These are phyloP conservation scores for Colletotrichum acutatum DNA, from an alignment of 2,329 filamentous ascomycete species.

Conservation along the genomic window DNA sequence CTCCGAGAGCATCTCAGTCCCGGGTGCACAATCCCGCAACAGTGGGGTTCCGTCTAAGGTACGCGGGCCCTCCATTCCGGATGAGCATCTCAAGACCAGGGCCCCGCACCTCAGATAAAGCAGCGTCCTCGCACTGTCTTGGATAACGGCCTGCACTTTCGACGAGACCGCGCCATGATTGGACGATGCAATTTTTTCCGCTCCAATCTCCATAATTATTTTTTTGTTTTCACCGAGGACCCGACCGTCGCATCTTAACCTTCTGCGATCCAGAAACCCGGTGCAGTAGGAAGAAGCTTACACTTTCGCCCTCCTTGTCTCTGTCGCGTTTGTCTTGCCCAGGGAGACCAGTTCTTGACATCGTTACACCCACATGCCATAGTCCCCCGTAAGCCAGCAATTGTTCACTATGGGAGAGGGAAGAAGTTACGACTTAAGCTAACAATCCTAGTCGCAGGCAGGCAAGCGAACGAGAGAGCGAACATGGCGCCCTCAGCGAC, in stretches of 20 bases:
- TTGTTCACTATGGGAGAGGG: background rate
- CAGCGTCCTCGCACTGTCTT: background rate
- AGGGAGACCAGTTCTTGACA: background rate
- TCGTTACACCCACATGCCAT: constrained; percentile 1
- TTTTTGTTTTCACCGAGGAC: constrained; percentile 32
- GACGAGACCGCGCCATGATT: background rate
- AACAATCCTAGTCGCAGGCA: background rate
- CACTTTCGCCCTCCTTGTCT: constrained; percentile 1
- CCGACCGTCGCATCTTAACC: constrained; percentile 3
- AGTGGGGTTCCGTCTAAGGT: background rate
- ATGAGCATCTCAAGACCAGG: background rate
- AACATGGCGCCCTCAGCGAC: constrained; percentile 69
- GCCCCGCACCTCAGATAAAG: constrained; percentile 8
- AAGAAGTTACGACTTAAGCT: background rate
- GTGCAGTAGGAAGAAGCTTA: constrained; percentile 8
- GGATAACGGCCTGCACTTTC: background rate
- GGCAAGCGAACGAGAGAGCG: constrained; percentile 27
- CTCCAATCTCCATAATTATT: constrained; percentile 32
- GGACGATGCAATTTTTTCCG: constrained; percentile 21
- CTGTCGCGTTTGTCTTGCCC: constrained; percentile 8
- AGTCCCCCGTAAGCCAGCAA: background rate
- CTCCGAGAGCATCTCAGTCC: background rate
- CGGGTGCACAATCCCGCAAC: background rate
- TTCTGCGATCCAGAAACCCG: constrained; percentile 19
- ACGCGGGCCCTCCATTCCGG: background rate